Evolutionary conservation across 2,329 filamentous ascomycete genomes (phyloP), one percentile per base, ranked within the genome.

Genomic region (Aaosphaeria pasadenensis): DNA sequence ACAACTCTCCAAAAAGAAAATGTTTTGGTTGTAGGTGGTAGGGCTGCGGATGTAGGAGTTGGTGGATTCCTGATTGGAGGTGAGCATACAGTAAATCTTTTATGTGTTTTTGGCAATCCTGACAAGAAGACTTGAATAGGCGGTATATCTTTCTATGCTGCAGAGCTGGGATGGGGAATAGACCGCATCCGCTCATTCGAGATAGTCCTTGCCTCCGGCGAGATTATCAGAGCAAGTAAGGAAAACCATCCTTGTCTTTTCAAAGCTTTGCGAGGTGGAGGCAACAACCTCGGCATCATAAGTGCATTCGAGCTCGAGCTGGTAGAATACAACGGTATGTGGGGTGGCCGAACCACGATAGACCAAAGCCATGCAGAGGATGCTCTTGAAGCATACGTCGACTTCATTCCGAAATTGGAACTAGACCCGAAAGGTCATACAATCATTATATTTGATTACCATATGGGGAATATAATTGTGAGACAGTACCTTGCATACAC

Each of bases 201-300:
- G 48, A 11, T 64, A 3, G 59, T 64, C 5, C 59, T 54, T 2
- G 58, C 59, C 1, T 54, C 50, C 31, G 58, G 59, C 4, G 6
- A 44, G 11, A 46, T 62, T 5, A 44, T 63, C 33, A 58, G 41
- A 5, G 59, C 51, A 30, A 60, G 45, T 35, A 28, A 46, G 6
- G 50, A 44, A 1, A 35, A 63, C 28, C 71, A 74, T 44, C 45
- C 49, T 4, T 72, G 76, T 42, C 65, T 73, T 5, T 73, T 67
- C 52, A 57, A 51, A 42, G 64, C 63, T 0, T 55, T 69, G n/a
- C 62, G 65, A 32, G 65, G 66, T 29, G 58, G 57, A 33, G 55
- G 57, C 5, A 51, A 48, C 39, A 59, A 59, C 31, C 58, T 59
- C 36, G 73, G 58, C 36, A 53, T 62, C 39, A 52, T 62, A 9